These are phyloP conservation scores for Botrytis hyacinthi DNA, from an alignment of 2,329 filamentous ascomycete genomes.

Conservation along the genomic window DNA sequence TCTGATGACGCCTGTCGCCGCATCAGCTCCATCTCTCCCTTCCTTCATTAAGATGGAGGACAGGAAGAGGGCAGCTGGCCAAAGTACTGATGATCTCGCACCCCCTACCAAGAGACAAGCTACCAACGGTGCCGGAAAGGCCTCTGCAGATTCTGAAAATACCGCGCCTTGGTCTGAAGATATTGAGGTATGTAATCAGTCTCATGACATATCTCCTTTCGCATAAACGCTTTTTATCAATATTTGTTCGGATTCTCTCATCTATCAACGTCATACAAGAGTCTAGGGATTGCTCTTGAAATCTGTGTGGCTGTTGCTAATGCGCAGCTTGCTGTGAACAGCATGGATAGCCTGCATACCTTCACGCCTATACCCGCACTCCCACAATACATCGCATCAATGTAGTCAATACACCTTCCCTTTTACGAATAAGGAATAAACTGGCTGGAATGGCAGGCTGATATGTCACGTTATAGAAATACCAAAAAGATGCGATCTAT, in stretches of 20 bases:
- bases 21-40: slow-evolving; percentile 61
- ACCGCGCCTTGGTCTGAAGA: slow-evolving; percentile 66
- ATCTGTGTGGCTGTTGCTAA: slow-evolving; percentile 43
- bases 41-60: slow-evolving; percentile 97
- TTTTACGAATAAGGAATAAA: slow-evolving; percentile 33
- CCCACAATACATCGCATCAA: slow-evolving; percentile 26
- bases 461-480: slow-evolving; percentile 57
- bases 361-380: slow-evolving; percentile 30
- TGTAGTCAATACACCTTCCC: slow-evolving; percentile 22
- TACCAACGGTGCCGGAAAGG: slow-evolving; percentile 73
- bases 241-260: slow-evolving; percentile 18
- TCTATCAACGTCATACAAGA: slow-evolving; percentile 29
- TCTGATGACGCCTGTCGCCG: slow-evolving; percentile 57
- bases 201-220: slow-evolving; percentile 18
- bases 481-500: slow-evolving; percentile 93
- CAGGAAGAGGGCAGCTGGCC: slow-evolving; percentile 87
- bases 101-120: slow-evolving; percentile 91
- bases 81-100: slow-evolving; percentile 66
- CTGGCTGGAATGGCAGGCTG: slow-evolving; percentile 43
- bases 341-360: slow-evolving; percentile 43
- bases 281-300: slow-evolving; percentile 26
- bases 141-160: slow-evolving; percentile 60
- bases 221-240: slow-evolving; percentile 21
- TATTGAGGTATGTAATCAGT: slow-evolving; percentile 62
- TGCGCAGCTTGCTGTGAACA: slow-evolving; percentile 47